phyloP scores from a whole-genome alignment of 352 stramenopile species.

The Phytophthora capsici region DNA sequence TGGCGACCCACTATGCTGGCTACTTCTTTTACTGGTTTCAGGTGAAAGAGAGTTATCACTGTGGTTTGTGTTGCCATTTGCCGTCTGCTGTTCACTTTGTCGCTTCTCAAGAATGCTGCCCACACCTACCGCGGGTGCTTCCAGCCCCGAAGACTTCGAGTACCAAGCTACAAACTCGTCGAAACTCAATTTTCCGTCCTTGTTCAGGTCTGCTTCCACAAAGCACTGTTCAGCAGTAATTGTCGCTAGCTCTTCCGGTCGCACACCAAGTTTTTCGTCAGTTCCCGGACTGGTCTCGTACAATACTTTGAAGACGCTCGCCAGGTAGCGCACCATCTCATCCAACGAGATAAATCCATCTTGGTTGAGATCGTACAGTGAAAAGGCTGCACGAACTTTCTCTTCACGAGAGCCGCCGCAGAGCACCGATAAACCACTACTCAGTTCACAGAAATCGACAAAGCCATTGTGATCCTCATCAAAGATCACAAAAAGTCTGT shows the following conservation, averaged over 20 bases:
- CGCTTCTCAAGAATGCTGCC: slow-evolving; percentile 29
- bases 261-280: slow-evolving; percentile 58
- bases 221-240: slow-evolving; percentile 90
- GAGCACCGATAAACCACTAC: slow-evolving; percentile 80
- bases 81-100: slow-evolving; percentile 13
- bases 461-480: slow-evolving; percentile 76
- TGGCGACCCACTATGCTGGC: slow-evolving; percentile 20
- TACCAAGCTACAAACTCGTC: slow-evolving; percentile 91
- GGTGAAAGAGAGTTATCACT: slow-evolving; percentile 13
- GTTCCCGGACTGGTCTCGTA: slow-evolving; percentile 83
- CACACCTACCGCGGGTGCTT: slow-evolving; percentile 44
- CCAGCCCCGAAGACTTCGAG: slow-evolving; percentile 60
- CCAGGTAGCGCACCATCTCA: slow-evolving; percentile 90
- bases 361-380: slow-evolving; percentile 87
- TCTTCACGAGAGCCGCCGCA: slow-evolving; percentile 84
- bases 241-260: slow-evolving; percentile 72
- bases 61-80: slow-evolving; percentile 21
- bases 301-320: slow-evolving; percentile 87
- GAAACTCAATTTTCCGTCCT: slow-evolving; percentile 83
- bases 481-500: slow-evolving; percentile 85
- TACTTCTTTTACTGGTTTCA: slow-evolving; percentile 21
- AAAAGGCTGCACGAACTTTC: slow-evolving; percentile 88
- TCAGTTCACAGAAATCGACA: slow-evolving; percentile 89
- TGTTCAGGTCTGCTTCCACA: slow-evolving; percentile 80
- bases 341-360: slow-evolving; percentile 87